Conservation (phyloP, 192 early-diverging fungal species). For the Coemansia sp. region DNA sequence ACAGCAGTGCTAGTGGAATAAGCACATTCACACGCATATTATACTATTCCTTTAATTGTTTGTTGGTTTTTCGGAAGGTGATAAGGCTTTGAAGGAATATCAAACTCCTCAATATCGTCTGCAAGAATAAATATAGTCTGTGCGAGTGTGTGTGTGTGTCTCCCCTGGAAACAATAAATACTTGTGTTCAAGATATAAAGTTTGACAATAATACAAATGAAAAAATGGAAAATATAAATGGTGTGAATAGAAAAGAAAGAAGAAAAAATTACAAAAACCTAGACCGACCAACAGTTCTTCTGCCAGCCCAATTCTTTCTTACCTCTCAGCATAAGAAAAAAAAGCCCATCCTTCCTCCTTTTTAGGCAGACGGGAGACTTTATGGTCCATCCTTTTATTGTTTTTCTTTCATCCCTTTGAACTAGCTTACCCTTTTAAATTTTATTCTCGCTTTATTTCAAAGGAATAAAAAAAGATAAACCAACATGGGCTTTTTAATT, state of each 20-base stretch:
- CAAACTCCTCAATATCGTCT: too few relatives aligned
- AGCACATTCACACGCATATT: constrained; percentile 7
- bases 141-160: too few relatives aligned
- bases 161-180: too few relatives aligned
- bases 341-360: neutral
- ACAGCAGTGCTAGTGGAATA: constrained; percentile 1
- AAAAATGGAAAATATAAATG: neutral
- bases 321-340: neutral
- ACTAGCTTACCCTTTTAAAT: too few relatives aligned
- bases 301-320: too few relatives aligned
- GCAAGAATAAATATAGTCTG: too few relatives aligned
- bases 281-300: too few relatives aligned
- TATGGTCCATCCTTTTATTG: neutral
- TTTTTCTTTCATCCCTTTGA: neutral
- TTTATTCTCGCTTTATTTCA: too few relatives aligned
- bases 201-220: neutral
- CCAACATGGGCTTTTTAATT: neutral
- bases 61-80: neutral
- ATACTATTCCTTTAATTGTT: constrained; percentile 1
- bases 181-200: neutral
- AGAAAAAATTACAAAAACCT: neutral
- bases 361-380: too few relatives aligned
- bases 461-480: neutral
- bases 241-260: constrained; percentile 2
- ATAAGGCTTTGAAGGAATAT: neutral